Evolutionary conservation across 1,284 basidiomycete species (phyloP).

Genomic region (Exobasidium cylindrosporum): DNA sequence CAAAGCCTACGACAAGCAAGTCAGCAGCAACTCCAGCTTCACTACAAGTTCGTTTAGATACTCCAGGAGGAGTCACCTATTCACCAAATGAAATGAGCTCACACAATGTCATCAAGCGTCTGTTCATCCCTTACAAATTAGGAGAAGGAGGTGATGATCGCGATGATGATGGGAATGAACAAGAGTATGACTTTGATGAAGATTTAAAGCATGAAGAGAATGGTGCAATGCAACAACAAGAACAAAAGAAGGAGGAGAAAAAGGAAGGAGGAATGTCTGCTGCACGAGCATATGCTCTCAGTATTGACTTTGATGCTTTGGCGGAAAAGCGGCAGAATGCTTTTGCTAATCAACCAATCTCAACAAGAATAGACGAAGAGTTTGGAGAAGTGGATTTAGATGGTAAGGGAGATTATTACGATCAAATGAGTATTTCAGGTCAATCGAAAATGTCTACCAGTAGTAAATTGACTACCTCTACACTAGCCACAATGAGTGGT

Average conservation of each 20-base stretch:
- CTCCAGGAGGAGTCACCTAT: conserved; percentile 46
- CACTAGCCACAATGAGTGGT: background rate
- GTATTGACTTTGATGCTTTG: conserved; percentile 12
- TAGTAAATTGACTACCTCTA: background rate
- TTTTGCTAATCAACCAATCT: background rate
- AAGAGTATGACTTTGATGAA: conserved; percentile 10
- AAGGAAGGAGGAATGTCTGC: background rate
- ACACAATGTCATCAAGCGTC: conserved; percentile 44
- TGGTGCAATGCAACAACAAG: background rate
- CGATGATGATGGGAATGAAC: conserved; percentile 21
- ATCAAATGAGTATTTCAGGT: background rate
- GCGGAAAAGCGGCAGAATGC: background rate
- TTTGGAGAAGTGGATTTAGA: background rate
- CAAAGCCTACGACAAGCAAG: conserved; percentile 4
- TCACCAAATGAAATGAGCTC: conserved; percentile 40
- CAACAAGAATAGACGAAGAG: background rate
- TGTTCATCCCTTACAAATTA: conserved; percentile 32
- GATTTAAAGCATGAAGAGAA: background rate
- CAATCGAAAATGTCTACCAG: conserved; percentile 5
- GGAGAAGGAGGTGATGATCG: conserved; percentile 3
- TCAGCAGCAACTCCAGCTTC: background rate
- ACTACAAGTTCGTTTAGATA: conserved; percentile 44
- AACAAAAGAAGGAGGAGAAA: background rate
- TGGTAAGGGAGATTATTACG: background rate
- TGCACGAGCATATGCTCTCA: conserved; percentile 11